A percentile compares a stretch with the other conserved stretches of the same genome.
Evolutionary conservation across 495 filamentous ascomycete genomes (phyloP).

Genomic region (Astrocystis sublimbata): DNA sequence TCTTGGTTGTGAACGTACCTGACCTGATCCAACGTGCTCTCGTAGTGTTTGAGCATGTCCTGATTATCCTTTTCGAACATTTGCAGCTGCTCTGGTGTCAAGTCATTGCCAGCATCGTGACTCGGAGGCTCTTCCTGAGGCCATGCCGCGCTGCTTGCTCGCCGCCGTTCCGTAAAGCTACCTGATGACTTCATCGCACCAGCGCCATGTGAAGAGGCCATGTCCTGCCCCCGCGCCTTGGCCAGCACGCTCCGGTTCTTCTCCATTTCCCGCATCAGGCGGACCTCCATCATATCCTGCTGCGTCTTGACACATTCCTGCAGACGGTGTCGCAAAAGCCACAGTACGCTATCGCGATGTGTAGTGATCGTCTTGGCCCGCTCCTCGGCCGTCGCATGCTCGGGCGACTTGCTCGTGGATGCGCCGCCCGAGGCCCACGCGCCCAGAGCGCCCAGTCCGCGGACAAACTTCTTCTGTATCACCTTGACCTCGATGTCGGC

Average conservation of each 20-base stretch:
- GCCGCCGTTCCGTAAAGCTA: constrained; percentile 20
- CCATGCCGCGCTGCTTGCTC: constrained; percentile 20
- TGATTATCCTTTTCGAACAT: constrained; percentile 94
- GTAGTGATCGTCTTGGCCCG: constrained; percentile 55
- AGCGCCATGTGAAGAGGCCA: constrained; percentile 13
- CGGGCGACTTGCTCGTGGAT: constrained; percentile 45
- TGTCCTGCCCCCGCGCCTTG: constrained; percentile 52
- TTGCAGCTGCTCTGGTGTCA: constrained; percentile 83
- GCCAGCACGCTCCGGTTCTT: constrained; percentile 84
- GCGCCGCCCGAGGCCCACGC: constrained; percentile 72
- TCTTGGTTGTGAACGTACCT: constrained; percentile 57
- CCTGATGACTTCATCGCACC: constrained; percentile 22
- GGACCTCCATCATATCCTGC: constrained; percentile 85
- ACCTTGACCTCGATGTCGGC: constrained; percentile 67
- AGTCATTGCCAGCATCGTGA: constrained; percentile 52
- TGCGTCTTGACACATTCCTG: constrained; percentile 76
- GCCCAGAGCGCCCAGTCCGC: constrained; percentile 59
- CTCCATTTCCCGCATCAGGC: constrained; percentile 80
- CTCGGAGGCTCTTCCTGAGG: constrained; percentile 20
- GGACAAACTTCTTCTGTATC: constrained; percentile 67
- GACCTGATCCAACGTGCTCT: constrained; percentile 88
- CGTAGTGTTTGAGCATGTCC: constrained; percentile 86
- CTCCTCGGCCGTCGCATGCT: constrained; percentile 73
- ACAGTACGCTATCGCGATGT: constrained; percentile 78
- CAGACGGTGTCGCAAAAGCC: constrained; percentile 72